phyloP scores from a whole-genome alignment of 2,329 filamentous ascomycete species.

The Onygenales sp. region DNA sequence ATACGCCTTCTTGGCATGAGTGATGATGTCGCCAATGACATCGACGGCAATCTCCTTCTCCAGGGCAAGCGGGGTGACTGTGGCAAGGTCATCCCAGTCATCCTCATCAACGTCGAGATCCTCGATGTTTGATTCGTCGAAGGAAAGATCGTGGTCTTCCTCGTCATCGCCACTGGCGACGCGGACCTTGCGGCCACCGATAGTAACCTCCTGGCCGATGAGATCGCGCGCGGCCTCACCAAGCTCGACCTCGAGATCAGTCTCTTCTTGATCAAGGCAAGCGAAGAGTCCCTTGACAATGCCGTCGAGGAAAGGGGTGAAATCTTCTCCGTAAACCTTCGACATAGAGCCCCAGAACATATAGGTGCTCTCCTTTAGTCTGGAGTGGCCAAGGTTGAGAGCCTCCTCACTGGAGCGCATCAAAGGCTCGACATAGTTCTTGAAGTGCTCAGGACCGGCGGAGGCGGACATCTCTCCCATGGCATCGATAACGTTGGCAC shows the following conservation, averaged over 20 bases:
- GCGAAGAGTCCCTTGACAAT: conserved; percentile 56
- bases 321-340: conserved; percentile 74
- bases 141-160: conserved; percentile 23
- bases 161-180: conserved; percentile 57
- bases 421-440: conserved; percentile 80
- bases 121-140: conserved; percentile 45
- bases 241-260: conserved; percentile 66
- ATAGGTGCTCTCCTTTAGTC: conserved; percentile 91
- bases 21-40: conserved; percentile 85
- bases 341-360: conserved; percentile 93
- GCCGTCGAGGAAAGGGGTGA: conserved; percentile 37
- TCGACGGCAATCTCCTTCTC: conserved; percentile 98
- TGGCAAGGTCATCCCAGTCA: conserved; percentile 73
- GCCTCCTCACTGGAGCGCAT: conserved; percentile 92
- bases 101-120: conserved; percentile 66
- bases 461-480: conserved; percentile 88
- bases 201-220: conserved; percentile 63
- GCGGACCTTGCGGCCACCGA: conserved; percentile 79
- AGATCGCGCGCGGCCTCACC: conserved; percentile 66
- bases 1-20: conserved; percentile 69
- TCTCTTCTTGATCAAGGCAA: conserved; percentile 81
- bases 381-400: conserved; percentile 75
- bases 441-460: conserved; percentile 76
- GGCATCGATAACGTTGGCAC: conserved; percentile 82
- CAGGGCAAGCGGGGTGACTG: conserved; percentile 78